Base-by-base conservation (phyloP, 257 asterid species). In the Ilex aquifolium region DNA sequence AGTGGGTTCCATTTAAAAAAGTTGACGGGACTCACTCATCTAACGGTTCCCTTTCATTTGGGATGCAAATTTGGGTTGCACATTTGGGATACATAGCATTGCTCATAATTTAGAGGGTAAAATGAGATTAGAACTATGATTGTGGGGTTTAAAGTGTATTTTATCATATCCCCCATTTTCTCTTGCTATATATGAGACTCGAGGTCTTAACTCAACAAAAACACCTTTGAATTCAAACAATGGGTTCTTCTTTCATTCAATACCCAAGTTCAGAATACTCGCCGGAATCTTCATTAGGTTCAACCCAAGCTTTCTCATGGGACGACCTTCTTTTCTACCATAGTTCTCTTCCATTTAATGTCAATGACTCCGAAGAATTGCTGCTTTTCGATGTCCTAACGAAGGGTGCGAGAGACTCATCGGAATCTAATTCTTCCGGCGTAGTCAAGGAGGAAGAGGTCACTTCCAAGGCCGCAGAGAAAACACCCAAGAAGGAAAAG, bases 341-440 rank as follows among this genome's bases (percentile, higher is more conserved):
- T 27, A 64, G 5, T 51, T 64, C 62, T 39, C 70, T 70, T 3
- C 75, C 75, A 9, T 70, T 64, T 40, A 64, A 64, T 30, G 17
- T 59, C 27, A 59, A 64, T 29, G 75, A 70, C 46, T 58, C 71
- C 31, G 52, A 70, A 32, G 75, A 70, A 17, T 64, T 64, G 70
- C 61, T 70, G 11, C 44, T 70, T 11, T 54, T 44, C 11, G 57
- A 57, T 29, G 31, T 70, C 6, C 27, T 59, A 27, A 52, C 2
- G 4, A 12, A 46, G 14, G 52, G 3, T 10, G 11, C 59, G 6
- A 42, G 31, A 40, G 59, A 66, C 3, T 32, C 31, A 36, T 44
- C 69, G 13, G 50, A 44, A 27, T 32, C 62, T 8, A 49, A 61
- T 1, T 63, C 71, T 16, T 61, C 65, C 1, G 27, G 53, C 15